Conservation (phyloP, 352 stramenopile species). For the Globisporangium acanthophoron region DNA sequence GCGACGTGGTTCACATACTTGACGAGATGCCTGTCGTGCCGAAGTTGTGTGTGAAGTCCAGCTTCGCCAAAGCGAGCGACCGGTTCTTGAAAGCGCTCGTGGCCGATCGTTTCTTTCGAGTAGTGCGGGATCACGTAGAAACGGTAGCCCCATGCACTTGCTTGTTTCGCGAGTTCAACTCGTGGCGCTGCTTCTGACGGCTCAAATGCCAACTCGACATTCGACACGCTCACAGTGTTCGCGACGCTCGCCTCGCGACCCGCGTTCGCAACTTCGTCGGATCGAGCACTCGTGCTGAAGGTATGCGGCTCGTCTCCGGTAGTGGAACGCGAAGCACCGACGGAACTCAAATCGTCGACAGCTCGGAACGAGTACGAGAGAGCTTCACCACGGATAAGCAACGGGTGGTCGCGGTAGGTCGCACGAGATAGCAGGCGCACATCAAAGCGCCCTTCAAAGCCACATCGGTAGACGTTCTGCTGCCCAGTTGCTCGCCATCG, state of each 20-base stretch:
- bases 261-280: no score
- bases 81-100: conserved; percentile 38
- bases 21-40: conserved; percentile 60
- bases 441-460: conserved; percentile 52
- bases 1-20: conserved; percentile 73
- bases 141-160: conserved; percentile 50
- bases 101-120: conserved; percentile 38
- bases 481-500: conserved; percentile 35
- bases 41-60: conserved; percentile 15
- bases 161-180: background rate
- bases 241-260: no score
- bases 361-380: conserved; percentile 31
- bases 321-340: no score
- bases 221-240: background rate
- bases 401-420: conserved; percentile 19
- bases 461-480: conserved; percentile 56
- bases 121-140: conserved; percentile 78
- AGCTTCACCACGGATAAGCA: conserved; percentile 39
- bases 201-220: background rate
- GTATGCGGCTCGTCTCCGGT: no score
- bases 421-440: conserved; percentile 29
- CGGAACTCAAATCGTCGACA: background rate
- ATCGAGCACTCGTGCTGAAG: no score
- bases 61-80: conserved; percentile 18
- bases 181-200: background rate